phyloP scores from a whole-genome alignment of 2,329 filamentous ascomycete species.

The Ophiostoma sp. region DNA sequence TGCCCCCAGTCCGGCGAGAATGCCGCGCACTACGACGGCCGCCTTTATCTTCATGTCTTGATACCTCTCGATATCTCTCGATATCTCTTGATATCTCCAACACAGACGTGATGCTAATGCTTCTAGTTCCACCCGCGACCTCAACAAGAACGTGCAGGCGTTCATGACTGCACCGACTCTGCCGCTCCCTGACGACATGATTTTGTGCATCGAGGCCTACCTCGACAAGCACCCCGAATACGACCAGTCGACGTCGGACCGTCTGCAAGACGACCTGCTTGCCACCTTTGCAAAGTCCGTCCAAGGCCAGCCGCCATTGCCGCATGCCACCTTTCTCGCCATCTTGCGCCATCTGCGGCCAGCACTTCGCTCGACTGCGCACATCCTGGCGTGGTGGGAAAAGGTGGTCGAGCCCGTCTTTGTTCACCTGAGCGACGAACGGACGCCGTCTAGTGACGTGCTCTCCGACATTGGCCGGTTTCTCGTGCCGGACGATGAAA shows the following conservation, averaged over 20 bases:
- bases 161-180: conserved; percentile 47
- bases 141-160: conserved; percentile 52
- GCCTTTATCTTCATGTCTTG: neutral
- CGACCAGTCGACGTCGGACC: conserved; percentile 64
- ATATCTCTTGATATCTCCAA: neutral
- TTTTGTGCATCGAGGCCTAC: conserved; percentile 59
- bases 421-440: conserved; percentile 55
- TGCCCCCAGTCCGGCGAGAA: neutral
- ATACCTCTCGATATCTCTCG: too few relatives aligned
- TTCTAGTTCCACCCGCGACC: conserved; percentile 54
- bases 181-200: conserved; percentile 63
- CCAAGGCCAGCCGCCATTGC: conserved; percentile 45
- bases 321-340: conserved; percentile 63
- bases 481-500: conserved; percentile 56
- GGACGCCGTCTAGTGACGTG: conserved; percentile 58
- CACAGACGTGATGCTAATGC: neutral
- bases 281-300: conserved; percentile 62
- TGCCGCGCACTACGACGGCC: neutral
- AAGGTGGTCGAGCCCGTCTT: conserved; percentile 52
- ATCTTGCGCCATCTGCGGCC: conserved; percentile 61
- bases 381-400: conserved; percentile 68
- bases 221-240: conserved; percentile 61
- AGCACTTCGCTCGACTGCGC: conserved; percentile 56
- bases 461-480: conserved; percentile 60
- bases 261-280: conserved; percentile 67